Evolutionary conservation across 257 asterid species (phyloP).

Genomic region (Handroanthus guayacan): DNA sequence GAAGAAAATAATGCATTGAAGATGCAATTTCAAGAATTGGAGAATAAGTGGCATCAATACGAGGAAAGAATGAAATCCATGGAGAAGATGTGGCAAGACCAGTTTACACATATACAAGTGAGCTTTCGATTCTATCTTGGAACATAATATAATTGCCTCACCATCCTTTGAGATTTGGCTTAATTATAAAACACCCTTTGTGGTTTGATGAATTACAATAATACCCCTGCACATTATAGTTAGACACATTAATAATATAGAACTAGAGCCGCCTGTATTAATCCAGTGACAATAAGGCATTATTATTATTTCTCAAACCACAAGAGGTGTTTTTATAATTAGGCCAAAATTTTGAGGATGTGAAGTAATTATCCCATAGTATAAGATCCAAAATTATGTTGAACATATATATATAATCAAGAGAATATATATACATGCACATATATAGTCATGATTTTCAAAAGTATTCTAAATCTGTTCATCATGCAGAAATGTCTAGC

Average conservation of each 20-base stretch:
- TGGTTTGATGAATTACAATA: background rate
- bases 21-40: constrained; percentile 50
- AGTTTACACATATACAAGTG: constrained; percentile 68
- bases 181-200: too few relatives aligned
- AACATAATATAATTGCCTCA: background rate
- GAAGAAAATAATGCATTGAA: constrained; percentile 62
- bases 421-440: too few relatives aligned
- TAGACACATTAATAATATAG: too few relatives aligned
- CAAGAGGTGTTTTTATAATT: too few relatives aligned
- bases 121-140: constrained; percentile 13
- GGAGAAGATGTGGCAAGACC: constrained; percentile 88
- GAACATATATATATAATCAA: too few relatives aligned
- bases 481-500: constrained; percentile 57
- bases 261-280: too few relatives aligned
- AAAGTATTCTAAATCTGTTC: background rate
- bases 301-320: too few relatives aligned
- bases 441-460: background rate
- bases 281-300: too few relatives aligned
- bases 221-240: too few relatives aligned
- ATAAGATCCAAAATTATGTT: too few relatives aligned
- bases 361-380: too few relatives aligned
- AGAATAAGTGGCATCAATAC: constrained; percentile 51
- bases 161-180: background rate
- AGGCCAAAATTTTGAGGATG: too few relatives aligned
- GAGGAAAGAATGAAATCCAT: constrained; percentile 66